Conservation (phyloP, 2,329 filamentous ascomycete genomes). For the Claviceps sp. region DNA sequence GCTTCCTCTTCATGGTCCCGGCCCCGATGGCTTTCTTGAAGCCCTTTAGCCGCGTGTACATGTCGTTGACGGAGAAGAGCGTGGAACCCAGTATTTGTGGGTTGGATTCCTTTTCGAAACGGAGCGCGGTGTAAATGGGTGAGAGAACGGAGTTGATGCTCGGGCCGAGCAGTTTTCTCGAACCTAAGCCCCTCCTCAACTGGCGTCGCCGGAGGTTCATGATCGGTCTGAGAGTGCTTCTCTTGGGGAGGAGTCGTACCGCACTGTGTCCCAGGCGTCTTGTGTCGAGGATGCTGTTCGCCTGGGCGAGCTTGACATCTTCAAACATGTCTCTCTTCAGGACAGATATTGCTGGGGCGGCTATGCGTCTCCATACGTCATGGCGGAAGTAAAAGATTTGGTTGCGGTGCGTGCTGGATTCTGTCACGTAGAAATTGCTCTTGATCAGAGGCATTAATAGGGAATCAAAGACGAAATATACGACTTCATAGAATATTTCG, state of each 20-base stretch:
- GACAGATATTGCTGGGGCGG: constrained; percentile 54
- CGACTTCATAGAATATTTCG: constrained; percentile 69
- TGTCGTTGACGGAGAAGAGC: constrained; percentile 68
- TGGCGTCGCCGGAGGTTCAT: constrained; percentile 66
- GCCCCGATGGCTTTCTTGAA: constrained; percentile 46
- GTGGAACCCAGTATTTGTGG: constrained; percentile 59
- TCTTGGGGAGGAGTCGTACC: constrained; percentile 73
- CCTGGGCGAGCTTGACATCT: constrained; percentile 49
- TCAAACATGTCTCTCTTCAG: constrained; percentile 68
- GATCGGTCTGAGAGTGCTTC: constrained; percentile 63
- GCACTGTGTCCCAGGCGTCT: constrained; percentile 63
- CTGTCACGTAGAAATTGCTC: constrained; percentile 87
- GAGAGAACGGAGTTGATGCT: constrained; percentile 41
- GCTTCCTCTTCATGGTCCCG: constrained; percentile 13
- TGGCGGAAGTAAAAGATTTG: constrained; percentile 88
- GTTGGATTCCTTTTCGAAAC: constrained; percentile 53
- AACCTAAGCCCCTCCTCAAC: constrained; percentile 37
- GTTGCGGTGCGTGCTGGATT: constrained; percentile 69
- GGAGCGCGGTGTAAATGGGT: constrained; percentile 65
- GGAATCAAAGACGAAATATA: constrained; percentile 91
- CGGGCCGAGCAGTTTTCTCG: constrained; percentile 50
- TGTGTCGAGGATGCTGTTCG: constrained; percentile 42
- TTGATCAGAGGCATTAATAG: constrained; percentile 76
- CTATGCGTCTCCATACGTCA: constrained; percentile 71
- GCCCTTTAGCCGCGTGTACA: constrained; percentile 56